A percentile compares a stretch with the other conserved stretches of the same genome.
These are phyloP conservation scores for Aspergillus carbonarius DNA, from an alignment of 2,329 filamentous ascomycete genomes.

Conservation along the genomic window DNA sequence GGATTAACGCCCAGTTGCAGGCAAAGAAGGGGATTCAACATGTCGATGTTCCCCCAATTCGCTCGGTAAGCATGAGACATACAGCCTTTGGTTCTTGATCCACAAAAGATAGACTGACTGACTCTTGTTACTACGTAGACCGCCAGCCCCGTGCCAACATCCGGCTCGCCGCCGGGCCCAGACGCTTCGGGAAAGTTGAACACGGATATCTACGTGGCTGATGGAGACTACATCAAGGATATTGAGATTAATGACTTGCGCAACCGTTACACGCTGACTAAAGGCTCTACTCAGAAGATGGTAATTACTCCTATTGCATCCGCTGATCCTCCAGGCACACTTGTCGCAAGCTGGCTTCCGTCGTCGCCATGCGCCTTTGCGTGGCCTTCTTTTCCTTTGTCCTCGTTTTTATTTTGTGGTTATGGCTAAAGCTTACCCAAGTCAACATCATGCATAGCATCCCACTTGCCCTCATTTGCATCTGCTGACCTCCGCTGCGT, in stretches of 20 bases:
- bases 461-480: slow-evolving; percentile 68
- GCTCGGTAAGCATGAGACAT: slow-evolving; percentile 48
- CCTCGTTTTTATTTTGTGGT: slow-evolving; percentile 46
- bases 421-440: slow-evolving; percentile 68
- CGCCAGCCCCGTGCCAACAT: slow-evolving; percentile 54
- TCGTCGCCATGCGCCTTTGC: slow-evolving; percentile 37
- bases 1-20: slow-evolving; percentile 79
- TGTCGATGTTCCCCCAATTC: slow-evolving; percentile 82
- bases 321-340: slow-evolving; percentile 63
- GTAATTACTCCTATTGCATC: slow-evolving; percentile 80
- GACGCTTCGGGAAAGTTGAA: slow-evolving; percentile 63
- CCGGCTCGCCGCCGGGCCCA: slow-evolving; percentile 52
- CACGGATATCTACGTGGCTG: slow-evolving; percentile 87
- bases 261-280: slow-evolving; percentile 95
- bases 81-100: neutral
- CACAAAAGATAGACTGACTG: neutral
- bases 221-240: slow-evolving; percentile 97
- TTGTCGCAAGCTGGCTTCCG: slow-evolving; percentile 37
- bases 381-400: slow-evolving; percentile 35
- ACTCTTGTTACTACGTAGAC: slow-evolving; percentile 30
- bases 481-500: slow-evolving; percentile 89
- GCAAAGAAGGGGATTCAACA: slow-evolving; percentile 88
- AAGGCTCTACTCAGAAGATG: slow-evolving; percentile 97
- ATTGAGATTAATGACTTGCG: slow-evolving; percentile 98
- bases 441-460: slow-evolving; percentile 60